phyloP scores from a whole-genome alignment of 2,329 filamentous ascomycete species.

The Metarhizium humberi region DNA sequence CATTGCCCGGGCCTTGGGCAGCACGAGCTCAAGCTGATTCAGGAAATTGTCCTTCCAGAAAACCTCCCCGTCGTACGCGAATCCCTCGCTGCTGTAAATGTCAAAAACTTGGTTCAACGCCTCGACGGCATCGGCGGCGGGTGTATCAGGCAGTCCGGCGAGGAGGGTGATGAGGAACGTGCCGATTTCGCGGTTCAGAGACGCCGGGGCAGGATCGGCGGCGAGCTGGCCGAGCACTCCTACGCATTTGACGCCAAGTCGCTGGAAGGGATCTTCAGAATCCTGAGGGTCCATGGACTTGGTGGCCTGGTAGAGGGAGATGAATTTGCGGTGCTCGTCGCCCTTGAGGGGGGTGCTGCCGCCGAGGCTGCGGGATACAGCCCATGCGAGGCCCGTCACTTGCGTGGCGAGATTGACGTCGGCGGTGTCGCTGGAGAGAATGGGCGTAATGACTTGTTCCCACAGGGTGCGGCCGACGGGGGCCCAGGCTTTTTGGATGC shows the following conservation, averaged over 20 bases:
- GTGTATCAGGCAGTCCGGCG: slow-evolving; percentile 38
- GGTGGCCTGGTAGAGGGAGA: slow-evolving; percentile 54
- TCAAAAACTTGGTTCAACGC: slow-evolving; percentile 59
- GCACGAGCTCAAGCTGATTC: slow-evolving; percentile 44
- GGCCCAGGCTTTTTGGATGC: slow-evolving; percentile 44
- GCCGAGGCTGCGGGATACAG: slow-evolving; percentile 46
- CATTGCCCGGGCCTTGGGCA: slow-evolving; percentile 45
- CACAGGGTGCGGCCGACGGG: slow-evolving; percentile 47
- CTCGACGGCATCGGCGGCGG: slow-evolving; percentile 51
- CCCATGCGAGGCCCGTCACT: slow-evolving; percentile 59
- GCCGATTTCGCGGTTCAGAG: slow-evolving; percentile 53
- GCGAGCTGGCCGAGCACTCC: slow-evolving; percentile 58
- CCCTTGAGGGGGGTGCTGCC: slow-evolving; percentile 37
- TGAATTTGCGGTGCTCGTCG: slow-evolving; percentile 53
- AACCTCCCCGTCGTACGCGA: slow-evolving; percentile 48
- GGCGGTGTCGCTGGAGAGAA: slow-evolving; percentile 51
- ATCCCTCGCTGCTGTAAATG: slow-evolving; percentile 54
- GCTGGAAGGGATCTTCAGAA: slow-evolving; percentile 47
- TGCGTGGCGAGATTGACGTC: slow-evolving; percentile 53
- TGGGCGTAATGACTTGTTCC: slow-evolving; percentile 43
- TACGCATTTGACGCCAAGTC: slow-evolving; percentile 56
- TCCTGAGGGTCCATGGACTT: slow-evolving; percentile 20
- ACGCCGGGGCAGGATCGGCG: slow-evolving; percentile 40
- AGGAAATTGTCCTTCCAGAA: slow-evolving; percentile 56
- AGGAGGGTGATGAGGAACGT: slow-evolving; percentile 51